phyloP scores from a whole-genome alignment of 108 stramenopile species.

The Cylindrotheca fusiformis region DNA sequence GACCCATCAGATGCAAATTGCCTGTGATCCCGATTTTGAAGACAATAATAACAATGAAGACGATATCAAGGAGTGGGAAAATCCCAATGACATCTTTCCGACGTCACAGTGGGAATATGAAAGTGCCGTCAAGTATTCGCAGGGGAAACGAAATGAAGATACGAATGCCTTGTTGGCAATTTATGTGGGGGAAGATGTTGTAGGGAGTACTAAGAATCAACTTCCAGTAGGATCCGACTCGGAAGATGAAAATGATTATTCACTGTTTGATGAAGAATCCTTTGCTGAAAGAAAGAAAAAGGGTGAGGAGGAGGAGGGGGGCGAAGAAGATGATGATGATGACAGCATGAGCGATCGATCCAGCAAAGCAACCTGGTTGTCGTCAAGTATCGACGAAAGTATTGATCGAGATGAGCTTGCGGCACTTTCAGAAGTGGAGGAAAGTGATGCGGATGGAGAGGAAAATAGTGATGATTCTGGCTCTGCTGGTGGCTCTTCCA shows the following conservation, averaged over 20 bases:
- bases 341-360: slow-evolving; percentile 27
- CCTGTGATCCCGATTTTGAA: slow-evolving; percentile 47
- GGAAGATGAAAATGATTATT: slow-evolving; percentile 40
- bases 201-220: neutral
- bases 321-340: slow-evolving; percentile 36
- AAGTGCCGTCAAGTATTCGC: slow-evolving; percentile 45
- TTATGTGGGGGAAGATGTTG: slow-evolving; percentile 39
- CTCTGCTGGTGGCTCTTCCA: slow-evolving; percentile 1
- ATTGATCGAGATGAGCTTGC: slow-evolving; percentile 72
- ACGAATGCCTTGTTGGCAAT: slow-evolving; percentile 38
- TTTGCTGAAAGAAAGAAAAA: slow-evolving; percentile 25
- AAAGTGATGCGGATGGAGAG: slow-evolving; percentile 1
- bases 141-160: slow-evolving; percentile 53
- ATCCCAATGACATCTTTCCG: slow-evolving; percentile 74
- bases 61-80: slow-evolving; percentile 53
- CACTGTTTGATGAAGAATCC: slow-evolving; percentile 39
- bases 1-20: slow-evolving; percentile 47
- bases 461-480: neutral
- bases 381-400: slow-evolving; percentile 46
- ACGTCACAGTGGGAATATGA: slow-evolving; percentile 57
- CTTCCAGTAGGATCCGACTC: slow-evolving; percentile 35
- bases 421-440: slow-evolving; percentile 58
- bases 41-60: slow-evolving; percentile 14
- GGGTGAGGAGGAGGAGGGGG: neutral
- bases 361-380: slow-evolving; percentile 39